Evolutionary conservation across 805 yeast genomes (phyloP).

Genomic region (Saccharomycopsis selenospora): DNA sequence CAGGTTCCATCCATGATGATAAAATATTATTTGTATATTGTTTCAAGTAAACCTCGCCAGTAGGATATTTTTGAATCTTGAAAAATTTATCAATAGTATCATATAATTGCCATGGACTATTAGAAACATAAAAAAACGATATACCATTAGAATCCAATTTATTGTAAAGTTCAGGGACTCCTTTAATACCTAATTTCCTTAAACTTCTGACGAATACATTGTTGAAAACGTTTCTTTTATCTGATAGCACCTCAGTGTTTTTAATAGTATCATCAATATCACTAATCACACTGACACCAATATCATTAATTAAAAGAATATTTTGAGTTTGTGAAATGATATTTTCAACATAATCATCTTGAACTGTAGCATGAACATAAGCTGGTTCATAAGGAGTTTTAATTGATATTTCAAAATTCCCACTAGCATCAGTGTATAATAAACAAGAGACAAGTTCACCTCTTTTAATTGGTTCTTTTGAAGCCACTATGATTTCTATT

Average conservation of each 20-base stretch:
- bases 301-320: constrained; percentile 33
- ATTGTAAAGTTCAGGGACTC: constrained; percentile 67
- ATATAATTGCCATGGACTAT: constrained; percentile 89
- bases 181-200: constrained; percentile 62
- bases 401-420: constrained; percentile 52
- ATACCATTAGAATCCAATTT: constrained; percentile 37
- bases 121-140: constrained; percentile 88
- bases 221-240: constrained; percentile 72
- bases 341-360: constrained; percentile 33
- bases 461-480: constrained; percentile 32
- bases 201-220: constrained; percentile 67
- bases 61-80: constrained; percentile 51
- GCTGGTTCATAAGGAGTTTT: constrained; percentile 56
- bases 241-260: constrained; percentile 83
- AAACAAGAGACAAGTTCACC: constrained; percentile 28
- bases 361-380: constrained; percentile 43
- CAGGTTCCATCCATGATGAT: constrained; percentile 78
- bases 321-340: constrained; percentile 41
- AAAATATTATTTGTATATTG: constrained; percentile 78
- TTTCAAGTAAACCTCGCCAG: constrained; percentile 79
- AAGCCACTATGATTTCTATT: constrained; percentile 48
- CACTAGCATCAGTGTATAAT: constrained; percentile 54
- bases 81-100: constrained; percentile 48
- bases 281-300: constrained; percentile 69
- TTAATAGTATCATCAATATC: constrained; percentile 95